Conservation (phyloP, 352 stramenopile species). For the Phytophthora sp. region DNA sequence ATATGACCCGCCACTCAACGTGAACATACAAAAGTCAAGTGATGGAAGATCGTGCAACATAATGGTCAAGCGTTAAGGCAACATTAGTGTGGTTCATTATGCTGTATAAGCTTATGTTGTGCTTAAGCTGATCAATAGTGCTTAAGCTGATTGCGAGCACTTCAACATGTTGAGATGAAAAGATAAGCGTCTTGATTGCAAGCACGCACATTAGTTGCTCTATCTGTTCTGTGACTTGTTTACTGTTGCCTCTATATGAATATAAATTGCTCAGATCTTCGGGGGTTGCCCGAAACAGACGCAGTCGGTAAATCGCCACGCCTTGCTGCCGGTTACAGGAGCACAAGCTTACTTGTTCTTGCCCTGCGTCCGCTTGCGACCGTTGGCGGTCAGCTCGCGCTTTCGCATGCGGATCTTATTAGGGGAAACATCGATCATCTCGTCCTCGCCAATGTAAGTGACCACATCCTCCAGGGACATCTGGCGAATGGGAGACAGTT, state of each 20-base stretch:
- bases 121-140: not conserved
- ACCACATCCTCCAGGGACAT: slow-evolving; percentile 98
- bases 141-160: not conserved
- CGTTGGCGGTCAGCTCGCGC: slow-evolving; percentile 68
- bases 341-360: slow-evolving; percentile 62
- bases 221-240: slow-evolving; percentile 29
- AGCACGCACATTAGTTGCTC: slow-evolving; percentile 25
- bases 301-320: slow-evolving; percentile 21
- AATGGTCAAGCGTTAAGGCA: not conserved
- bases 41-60: slow-evolving; percentile 29
- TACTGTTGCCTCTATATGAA: slow-evolving; percentile 43
- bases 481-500: slow-evolving; percentile 90
- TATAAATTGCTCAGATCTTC: slow-evolving; percentile 28
- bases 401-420: slow-evolving; percentile 93
- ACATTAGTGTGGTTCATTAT: slow-evolving; percentile 2
- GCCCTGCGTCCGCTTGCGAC: slow-evolving; percentile 53
- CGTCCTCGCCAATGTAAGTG: slow-evolving; percentile 97
- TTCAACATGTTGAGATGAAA: slow-evolving; percentile 7
- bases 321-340: not conserved
- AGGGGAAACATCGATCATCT: slow-evolving; percentile 99
- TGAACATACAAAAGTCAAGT: slow-evolving; percentile 22
- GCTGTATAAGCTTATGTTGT: slow-evolving; percentile 12
- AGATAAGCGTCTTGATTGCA: slow-evolving; percentile 18
- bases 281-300: not conserved
- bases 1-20: slow-evolving; percentile 25